Evolutionary conservation across 257 asterid species (phyloP).

Genomic region (Ligustrum vulgare): DNA sequence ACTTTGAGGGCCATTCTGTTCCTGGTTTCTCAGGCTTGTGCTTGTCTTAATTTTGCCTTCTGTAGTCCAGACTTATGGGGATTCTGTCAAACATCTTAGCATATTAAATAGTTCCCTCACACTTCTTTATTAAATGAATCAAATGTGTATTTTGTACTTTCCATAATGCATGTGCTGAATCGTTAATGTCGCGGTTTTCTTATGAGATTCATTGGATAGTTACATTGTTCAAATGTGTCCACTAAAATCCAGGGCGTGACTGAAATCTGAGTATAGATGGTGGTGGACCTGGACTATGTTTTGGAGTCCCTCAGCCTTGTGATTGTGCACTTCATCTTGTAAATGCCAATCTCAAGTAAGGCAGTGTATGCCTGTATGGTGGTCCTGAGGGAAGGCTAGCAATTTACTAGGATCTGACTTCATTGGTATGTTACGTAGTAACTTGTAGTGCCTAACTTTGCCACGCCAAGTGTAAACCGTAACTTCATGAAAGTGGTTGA

Average conservation of each 20-base stretch:
- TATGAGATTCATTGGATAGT: not conserved
- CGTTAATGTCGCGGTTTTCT: not conserved
- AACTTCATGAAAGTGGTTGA: not conserved
- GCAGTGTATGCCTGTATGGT: not conserved
- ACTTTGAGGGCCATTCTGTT: slow-evolving; percentile 11
- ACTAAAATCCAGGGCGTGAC: not conserved
- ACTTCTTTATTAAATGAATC: not conserved
- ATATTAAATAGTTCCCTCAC: not conserved
- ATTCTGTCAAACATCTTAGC: not conserved
- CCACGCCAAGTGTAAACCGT: not conserved
- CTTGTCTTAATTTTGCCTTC: slow-evolving; percentile 4
- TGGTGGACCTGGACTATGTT: too few relatives aligned
- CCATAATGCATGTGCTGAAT: not conserved
- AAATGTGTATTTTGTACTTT: not conserved
- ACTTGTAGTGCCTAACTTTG: not conserved
- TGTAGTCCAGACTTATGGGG: not conserved
- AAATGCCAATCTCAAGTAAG: too few relatives aligned
- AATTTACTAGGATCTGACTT: not conserved
- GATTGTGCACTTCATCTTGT: too few relatives aligned
- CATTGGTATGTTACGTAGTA: not conserved
- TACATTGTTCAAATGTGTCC: not conserved
- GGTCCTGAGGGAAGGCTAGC: not conserved
- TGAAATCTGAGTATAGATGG: too few relatives aligned
- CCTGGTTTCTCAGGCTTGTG: not conserved
- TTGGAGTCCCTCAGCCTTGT: too few relatives aligned